A percentile compares a stretch with the other conserved stretches of the same genome.
Evolutionary conservation across 108 stramenopile genomes (phyloP).

Genomic region (Nitzschia palea): DNA sequence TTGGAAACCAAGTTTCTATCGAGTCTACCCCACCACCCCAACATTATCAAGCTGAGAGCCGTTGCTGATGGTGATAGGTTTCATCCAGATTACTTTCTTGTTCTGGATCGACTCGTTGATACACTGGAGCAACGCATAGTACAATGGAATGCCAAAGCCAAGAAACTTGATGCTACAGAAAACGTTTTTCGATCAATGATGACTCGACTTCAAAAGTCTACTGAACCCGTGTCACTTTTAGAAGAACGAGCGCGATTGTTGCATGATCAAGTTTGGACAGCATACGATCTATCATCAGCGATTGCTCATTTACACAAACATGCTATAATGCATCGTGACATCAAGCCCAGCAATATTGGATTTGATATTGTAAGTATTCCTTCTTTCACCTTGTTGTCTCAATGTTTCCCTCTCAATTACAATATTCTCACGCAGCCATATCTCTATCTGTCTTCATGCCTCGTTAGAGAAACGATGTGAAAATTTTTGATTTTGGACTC

Average conservation of each 20-base stretch:
- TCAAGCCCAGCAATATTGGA: constrained; percentile 33
- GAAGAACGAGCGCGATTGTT: neutral
- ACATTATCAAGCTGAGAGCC: constrained; percentile 36
- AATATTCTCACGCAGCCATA: no score
- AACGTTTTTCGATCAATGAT: neutral
- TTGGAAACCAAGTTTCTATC: constrained; percentile 32
- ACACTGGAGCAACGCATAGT: neutral
- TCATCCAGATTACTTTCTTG: constrained; percentile 1
- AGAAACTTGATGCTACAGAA: neutral
- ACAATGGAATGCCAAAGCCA: neutral
- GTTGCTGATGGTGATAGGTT: constrained; percentile 2
- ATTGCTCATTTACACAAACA: constrained; percentile 19
- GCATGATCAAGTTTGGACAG: neutral
- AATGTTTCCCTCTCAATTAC: no score
- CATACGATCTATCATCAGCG: constrained; percentile 15
- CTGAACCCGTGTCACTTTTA: neutral
- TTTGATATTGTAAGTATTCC: constrained; percentile 16
- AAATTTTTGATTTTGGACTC: constrained; percentile 32
- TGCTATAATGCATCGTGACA: constrained; percentile 21
- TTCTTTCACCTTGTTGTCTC: neutral
- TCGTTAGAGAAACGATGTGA: constrained; percentile 9
- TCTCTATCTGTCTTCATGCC: neutral
- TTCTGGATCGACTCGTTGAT: constrained; percentile 9
- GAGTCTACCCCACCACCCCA: constrained; percentile 23
- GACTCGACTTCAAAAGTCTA: neutral